These are phyloP conservation scores for Eucalyptus brandiana DNA, from an alignment of 345 rosid genomes.

Conservation along the genomic window DNA sequence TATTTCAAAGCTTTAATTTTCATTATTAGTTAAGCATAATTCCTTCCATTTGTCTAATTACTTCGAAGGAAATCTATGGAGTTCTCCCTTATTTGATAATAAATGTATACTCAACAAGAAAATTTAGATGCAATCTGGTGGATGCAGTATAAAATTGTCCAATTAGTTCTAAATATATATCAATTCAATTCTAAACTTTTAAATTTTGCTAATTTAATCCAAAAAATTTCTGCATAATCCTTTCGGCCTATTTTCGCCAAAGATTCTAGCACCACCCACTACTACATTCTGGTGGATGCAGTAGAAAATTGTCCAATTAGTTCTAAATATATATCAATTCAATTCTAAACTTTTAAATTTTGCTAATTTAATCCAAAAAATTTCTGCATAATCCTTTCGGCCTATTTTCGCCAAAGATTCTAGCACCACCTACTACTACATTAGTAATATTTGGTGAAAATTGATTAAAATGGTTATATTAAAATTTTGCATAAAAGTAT, in stretches of 20 bases:
- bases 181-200: background rate
- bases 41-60: background rate
- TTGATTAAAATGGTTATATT: background rate
- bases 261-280: background rate
- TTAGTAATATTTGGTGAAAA: rapidly evolving
- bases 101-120: background rate
- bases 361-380: rapidly evolving
- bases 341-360: background rate
- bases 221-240: background rate
- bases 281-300: no score
- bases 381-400: background rate
- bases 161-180: background rate
- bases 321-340: background rate
- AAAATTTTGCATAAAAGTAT: background rate
- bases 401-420: background rate
- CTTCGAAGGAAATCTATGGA: background rate
- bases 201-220: background rate
- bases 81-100: background rate
- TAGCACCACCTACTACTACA: no score
- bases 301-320: background rate
- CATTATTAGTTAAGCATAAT: background rate
- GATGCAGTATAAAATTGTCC: background rate
- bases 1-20: background rate
- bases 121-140: background rate
- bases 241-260: rapidly evolving